Conservation (phyloP, 2,329 filamentous ascomycete species). For the Verticillium alfalfae region DNA sequence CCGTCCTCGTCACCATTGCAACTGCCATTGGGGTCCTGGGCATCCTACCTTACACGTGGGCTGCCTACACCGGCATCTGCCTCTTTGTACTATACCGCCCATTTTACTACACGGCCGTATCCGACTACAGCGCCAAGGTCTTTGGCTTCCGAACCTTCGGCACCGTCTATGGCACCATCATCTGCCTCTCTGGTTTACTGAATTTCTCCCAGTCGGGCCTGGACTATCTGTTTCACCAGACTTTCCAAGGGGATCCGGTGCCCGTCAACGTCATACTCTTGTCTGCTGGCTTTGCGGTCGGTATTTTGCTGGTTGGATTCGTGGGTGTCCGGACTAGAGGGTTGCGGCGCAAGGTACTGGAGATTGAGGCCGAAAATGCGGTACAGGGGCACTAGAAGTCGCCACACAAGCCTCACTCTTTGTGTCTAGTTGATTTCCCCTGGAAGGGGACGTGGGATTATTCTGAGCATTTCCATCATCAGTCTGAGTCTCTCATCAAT, state of each 20-base stretch:
- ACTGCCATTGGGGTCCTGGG: conserved; percentile 74
- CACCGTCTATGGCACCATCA: conserved; percentile 88
- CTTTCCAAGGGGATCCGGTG: conserved; percentile 66
- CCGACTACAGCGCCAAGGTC: conserved; percentile 84
- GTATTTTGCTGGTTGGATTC: conserved; percentile 59
- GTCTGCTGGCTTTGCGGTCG: conserved; percentile 55
- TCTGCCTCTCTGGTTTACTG: conserved; percentile 75
- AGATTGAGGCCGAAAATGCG: conserved; percentile 9
- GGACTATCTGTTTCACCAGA: conserved; percentile 70
- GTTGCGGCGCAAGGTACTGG: conserved; percentile 21
- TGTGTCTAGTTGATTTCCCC: no score
- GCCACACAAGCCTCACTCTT: not conserved
- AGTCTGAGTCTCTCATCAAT: no score
- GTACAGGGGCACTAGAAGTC: not conserved
- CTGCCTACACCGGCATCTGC: conserved; percentile 68
- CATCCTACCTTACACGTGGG: conserved; percentile 62
- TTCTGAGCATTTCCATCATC: no score
- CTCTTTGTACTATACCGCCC: conserved; percentile 83
- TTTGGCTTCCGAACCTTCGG: conserved; percentile 91
- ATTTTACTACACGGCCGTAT: conserved; percentile 87
- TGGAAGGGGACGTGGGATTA: no score
- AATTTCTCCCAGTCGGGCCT: conserved; percentile 81
- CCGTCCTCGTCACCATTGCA: conserved; percentile 63
- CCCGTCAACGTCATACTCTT: conserved; percentile 72
- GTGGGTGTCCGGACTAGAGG: conserved; percentile 42